Evolutionary conservation across 192 early-diverging fungal genomes (phyloP).

Genomic region (Umbelopsis sp.): DNA sequence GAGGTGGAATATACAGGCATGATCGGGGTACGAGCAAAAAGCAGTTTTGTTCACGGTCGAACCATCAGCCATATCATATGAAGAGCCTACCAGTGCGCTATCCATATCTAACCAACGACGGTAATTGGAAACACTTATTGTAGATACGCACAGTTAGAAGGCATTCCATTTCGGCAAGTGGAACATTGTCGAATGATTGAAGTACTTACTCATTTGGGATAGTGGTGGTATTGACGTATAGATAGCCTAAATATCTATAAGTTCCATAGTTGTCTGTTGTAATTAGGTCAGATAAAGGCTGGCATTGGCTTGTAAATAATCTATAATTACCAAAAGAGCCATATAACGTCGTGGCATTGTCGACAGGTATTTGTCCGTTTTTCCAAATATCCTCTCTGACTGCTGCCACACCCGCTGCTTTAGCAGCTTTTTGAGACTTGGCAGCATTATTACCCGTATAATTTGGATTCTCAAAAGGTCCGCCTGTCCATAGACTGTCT

Average conservation of each 20-base stretch:
- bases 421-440: neutral
- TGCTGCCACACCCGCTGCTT: neutral
- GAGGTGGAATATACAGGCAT: constrained; percentile 24
- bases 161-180: no score
- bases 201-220: neutral
- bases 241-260: neutral
- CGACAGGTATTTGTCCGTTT: neutral
- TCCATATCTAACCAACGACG: constrained; percentile 3
- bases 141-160: neutral
- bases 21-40: constrained; percentile 39
- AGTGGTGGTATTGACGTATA: constrained; percentile 1
- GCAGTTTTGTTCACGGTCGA: constrained; percentile 1
- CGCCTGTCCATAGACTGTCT: constrained; percentile 5
- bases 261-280: constrained; percentile 10
- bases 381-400: neutral
- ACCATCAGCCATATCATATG: neutral
- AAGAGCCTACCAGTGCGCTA: neutral
- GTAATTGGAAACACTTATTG: neutral
- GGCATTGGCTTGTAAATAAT: no score
- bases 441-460: constrained; percentile 2
- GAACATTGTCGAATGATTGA: no score
- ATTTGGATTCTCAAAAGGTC: neutral
- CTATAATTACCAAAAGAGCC: constrained; percentile 1
- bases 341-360: constrained; percentile 8
- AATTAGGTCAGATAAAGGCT: no score